Evolutionary conservation across 257 asterid species (phyloP).

Genomic region (Cruciata laevipes): DNA sequence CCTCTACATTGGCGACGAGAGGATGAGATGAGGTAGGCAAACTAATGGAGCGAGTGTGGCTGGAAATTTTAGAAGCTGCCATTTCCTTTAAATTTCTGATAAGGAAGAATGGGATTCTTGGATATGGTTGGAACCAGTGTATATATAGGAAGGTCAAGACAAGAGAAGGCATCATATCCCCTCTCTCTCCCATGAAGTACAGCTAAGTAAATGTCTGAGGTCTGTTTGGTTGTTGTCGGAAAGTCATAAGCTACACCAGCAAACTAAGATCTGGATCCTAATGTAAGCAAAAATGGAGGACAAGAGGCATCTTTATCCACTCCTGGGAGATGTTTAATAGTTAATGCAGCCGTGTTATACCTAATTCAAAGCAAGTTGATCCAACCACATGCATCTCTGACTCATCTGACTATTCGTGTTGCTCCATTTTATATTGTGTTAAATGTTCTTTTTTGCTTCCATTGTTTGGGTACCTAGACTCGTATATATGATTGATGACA

Average conservation of each 20-base stretch:
- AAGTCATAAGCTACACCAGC: neutral
- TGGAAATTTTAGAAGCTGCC: constrained; percentile 9
- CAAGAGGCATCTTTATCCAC: neutral
- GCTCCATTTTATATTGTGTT: too few relatives aligned
- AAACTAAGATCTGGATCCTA: neutral
- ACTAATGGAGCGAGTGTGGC: constrained; percentile 35
- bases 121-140: too few relatives aligned
- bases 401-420: too few relatives aligned
- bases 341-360: neutral
- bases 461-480: too few relatives aligned
- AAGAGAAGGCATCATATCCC: neutral
- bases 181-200: too few relatives aligned
- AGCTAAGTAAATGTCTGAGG: too few relatives aligned
- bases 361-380: too few relatives aligned
- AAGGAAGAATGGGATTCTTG: neutral
- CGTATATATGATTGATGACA: too few relatives aligned
- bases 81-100: constrained; percentile 9
- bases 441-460: too few relatives aligned
- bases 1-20: neutral
- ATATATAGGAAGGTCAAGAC: neutral
- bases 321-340: neutral
- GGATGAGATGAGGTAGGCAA: constrained; percentile 28
- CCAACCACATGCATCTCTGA: too few relatives aligned
- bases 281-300: neutral
- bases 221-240: constrained; percentile 5